Base-by-base conservation (phyloP, 805 yeast genomes). In the Barnettozyma pratensis region DNA sequence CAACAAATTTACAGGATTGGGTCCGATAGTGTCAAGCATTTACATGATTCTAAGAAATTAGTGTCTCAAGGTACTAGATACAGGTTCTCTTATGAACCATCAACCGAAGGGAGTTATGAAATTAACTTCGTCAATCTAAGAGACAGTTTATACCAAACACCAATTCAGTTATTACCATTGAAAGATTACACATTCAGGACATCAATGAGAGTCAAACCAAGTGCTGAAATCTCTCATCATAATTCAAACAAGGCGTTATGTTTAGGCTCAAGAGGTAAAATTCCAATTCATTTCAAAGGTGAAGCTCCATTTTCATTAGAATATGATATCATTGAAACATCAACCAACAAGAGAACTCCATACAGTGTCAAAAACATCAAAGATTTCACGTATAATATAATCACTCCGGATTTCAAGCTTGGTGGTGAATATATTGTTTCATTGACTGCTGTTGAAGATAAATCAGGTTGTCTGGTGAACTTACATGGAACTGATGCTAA, bases 371-470 rank as follows among this genome's bases (percentile, higher is more conserved):
- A 70, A 8, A 71, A 72, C 39, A 74, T 81, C 41, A 56, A 55
- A 3, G 63, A 61, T 0, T 62, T 69, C 47, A 53, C 56, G 1
- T 71, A 72, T 48, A 56, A 60, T 1, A 73, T 89, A n/a, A 56
- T 63, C 7, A 78, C 88, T 0, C 84, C 87, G 0, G 60, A 67
- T 1, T 74, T 87, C 46, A 63, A 64, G 2, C 67, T 71, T 26
- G 96, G 96, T 25, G 96, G 97, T 4, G 74, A 77, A n/a, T 90
- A 80, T 62, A 75, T 76, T 28, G 65, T 92, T 1, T 72, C 80
- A 2, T 62, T 94, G 52, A 74, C 78, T 3, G 75, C 87, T 9
- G 79, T 87, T 3, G 75, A 74, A 26, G 99, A 94, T 62, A 74
- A 79, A n/a, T 78, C 86, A 9, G 81, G 83, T 1, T 94, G 99